A percentile compares a stretch with the other conserved stretches of the same genome.
These are phyloP conservation scores for Rhodotorula sp. DNA, from an alignment of 1,284 basidiomycete species.

Conservation along the genomic window DNA sequence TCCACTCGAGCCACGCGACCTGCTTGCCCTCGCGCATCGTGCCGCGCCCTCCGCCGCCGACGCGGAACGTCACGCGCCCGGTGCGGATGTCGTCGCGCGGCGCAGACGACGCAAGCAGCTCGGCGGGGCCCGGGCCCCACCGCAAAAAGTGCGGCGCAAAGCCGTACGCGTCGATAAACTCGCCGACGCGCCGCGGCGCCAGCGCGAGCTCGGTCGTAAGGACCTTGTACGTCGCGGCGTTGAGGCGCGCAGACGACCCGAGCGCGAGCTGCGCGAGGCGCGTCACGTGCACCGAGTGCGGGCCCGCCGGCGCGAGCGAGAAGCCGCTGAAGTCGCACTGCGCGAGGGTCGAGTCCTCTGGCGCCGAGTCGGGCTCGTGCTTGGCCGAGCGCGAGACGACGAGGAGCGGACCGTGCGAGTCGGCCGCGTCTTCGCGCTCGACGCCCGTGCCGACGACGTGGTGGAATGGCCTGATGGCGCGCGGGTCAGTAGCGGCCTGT, in stretches of 20 bases:
- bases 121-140: conserved; percentile 38
- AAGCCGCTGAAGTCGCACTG: conserved; percentile 33
- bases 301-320: conserved; percentile 16
- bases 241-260: background rate
- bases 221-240: conserved; percentile 32
- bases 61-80: conserved; percentile 29
- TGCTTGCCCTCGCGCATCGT: conserved; percentile 37
- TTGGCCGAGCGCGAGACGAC: background rate
- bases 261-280: conserved; percentile 21
- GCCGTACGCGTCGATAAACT: conserved; percentile 38
- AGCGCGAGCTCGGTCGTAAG: conserved; percentile 29
- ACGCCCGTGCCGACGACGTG: conserved; percentile 28
- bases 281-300: conserved; percentile 20
- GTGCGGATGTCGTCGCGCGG: conserved; percentile 24
- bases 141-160: conserved; percentile 42
- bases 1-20: conserved; percentile 40
- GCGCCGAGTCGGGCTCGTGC: background rate
- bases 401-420: conserved; percentile 30
- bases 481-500: background rate
- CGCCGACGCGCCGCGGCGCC: conserved; percentile 20
- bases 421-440: conserved; percentile 29
- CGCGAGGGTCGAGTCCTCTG: conserved; percentile 13
- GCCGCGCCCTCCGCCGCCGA: conserved; percentile 27
- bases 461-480: conserved; percentile 17
- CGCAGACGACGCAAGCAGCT: conserved; percentile 17